phyloP scores from a whole-genome alignment of 306 rosid species.

The Benincasa hispida region DNA sequence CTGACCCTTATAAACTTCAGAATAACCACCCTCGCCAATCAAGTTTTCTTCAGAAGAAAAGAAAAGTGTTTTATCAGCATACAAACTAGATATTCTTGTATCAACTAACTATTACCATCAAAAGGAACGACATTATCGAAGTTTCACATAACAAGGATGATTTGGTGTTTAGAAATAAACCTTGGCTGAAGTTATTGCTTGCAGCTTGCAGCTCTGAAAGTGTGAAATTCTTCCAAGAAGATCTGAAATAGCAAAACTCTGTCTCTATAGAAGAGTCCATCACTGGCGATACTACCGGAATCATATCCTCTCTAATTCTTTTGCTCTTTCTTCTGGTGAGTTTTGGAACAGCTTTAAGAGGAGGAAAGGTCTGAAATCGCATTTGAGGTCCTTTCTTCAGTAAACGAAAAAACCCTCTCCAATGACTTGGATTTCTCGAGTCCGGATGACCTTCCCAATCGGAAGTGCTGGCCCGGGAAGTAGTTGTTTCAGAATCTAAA shows the following conservation, averaged over 20 bases:
- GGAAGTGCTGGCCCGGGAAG: slow-evolving; percentile 56
- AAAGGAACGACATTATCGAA: not conserved
- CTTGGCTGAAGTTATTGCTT: slow-evolving; percentile 61
- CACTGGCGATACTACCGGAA: slow-evolving; percentile 38
- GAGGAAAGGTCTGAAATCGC: slow-evolving; percentile 44
- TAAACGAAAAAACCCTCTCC: slow-evolving; percentile 53
- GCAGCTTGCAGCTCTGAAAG: slow-evolving; percentile 50
- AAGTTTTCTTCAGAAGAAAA: slow-evolving; percentile 35
- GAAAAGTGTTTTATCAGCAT: slow-evolving; percentile 15
- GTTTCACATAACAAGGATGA: not conserved
- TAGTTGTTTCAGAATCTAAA: slow-evolving; percentile 34
- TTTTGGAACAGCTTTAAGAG: slow-evolving; percentile 39
- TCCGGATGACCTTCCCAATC: slow-evolving; percentile 33
- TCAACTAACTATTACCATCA: not conserved
- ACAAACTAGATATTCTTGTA: not conserved
- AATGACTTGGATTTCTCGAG: slow-evolving; percentile 16
- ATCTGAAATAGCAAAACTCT: slow-evolving; percentile 48
- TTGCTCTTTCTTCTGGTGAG: slow-evolving; percentile 66
- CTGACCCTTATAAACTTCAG: slow-evolving; percentile 78
- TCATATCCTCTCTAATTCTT: slow-evolving; percentile 47
- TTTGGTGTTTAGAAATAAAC: slow-evolving; percentile 19
- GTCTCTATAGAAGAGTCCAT: slow-evolving; percentile 30
- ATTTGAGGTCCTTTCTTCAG: slow-evolving; percentile 55
- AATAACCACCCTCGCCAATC: slow-evolving; percentile 99
- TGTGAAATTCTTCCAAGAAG: slow-evolving; percentile 75